Evolutionary conservation across 2,329 filamentous ascomycete genomes (phyloP).

Genomic region (Fusarium gaditjirri): DNA sequence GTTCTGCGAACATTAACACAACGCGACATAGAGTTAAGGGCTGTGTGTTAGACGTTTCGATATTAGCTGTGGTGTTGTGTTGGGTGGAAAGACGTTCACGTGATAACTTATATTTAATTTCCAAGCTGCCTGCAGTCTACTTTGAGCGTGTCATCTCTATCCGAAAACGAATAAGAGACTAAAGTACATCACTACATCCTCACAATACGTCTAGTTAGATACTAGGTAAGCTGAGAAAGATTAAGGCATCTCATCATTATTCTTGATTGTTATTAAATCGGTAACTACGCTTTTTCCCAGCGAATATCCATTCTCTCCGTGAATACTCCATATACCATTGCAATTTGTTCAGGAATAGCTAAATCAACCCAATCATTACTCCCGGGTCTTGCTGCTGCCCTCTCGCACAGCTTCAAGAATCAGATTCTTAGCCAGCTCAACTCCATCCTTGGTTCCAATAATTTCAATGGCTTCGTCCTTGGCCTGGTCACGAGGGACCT

Average conservation of each 20-base stretch:
- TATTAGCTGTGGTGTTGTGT: neutral
- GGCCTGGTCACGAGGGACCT: conserved; percentile 84
- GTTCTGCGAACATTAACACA: neutral
- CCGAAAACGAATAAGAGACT: conserved; percentile 36
- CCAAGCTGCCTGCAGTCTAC: neutral
- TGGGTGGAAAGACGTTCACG: conserved; percentile 10
- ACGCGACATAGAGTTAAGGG: neutral
- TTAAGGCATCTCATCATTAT: conserved; percentile 20
- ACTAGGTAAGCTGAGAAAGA: neutral
- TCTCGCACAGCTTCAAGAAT: conserved; percentile 85
- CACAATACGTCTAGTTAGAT: neutral
- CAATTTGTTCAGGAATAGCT: conserved; percentile 23
- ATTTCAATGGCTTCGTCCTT: conserved; percentile 89
- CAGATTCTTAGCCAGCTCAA: conserved; percentile 87
- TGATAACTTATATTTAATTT: conserved; percentile 33
- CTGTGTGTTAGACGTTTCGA: conserved; percentile 18
- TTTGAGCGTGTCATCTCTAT: neutral
- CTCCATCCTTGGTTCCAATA: conserved; percentile 78
- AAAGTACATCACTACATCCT: neutral
- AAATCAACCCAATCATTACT: conserved; percentile 38
- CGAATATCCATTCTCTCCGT: conserved; percentile 20
- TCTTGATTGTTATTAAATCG: conserved; percentile 34
- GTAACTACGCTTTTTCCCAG: conserved; percentile 4
- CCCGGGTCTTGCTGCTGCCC: conserved; percentile 55
- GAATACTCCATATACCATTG: conserved; percentile 23